Base-by-base conservation (phyloP, 148 eudicot genomes). In the Fagopyrum esculentum region DNA sequence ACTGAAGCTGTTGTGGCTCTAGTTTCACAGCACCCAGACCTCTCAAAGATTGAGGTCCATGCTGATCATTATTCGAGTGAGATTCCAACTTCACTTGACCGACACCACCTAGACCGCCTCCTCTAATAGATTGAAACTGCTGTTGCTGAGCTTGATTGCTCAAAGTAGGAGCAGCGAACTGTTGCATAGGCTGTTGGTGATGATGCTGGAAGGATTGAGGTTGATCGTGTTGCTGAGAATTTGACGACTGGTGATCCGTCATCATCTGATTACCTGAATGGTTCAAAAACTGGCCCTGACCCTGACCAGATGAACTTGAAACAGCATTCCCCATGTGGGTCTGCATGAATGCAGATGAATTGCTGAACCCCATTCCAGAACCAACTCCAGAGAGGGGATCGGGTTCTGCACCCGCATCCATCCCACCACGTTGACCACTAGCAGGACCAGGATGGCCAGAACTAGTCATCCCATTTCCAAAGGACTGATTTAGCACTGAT, bases 401-500 rank as follows among this genome's bases (percentile, higher is more conserved):
- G 50, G 93, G 44, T 75, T 89, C 97, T 0, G 92, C 82, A 46
- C 91, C 97, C 26, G 78, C 75, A 80, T 88, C 97, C 50, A 84
- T 78, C 70, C 86, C 87, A 63, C 88, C 88, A 69, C 89, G 80
- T 40, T 84, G 82, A 7, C 77, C 76, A 84, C 73, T 84, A 46
- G 84, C 86, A 6, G 80, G 77, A 75, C 85, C 88, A 35, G 93
- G 73, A 73, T 84, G 78, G 46, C 86, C 87, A 26, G 93, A 77
- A 79, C 46, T 85, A 15, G 85, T 82, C 19, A 81, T 89, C n/a
- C 95, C 90, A 76, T 87, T 91, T 16, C 88, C 88, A 75, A 83
- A 94, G 52, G 98, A 84, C 80, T 87, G 98, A 56, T 89, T 94
- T 45, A 89, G 87, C 40, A 89, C 77, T 11, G 98, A 88, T 8